Base-by-base conservation (phyloP, 1,284 basidiomycete species). In the Cystobasidium pallidum region DNA sequence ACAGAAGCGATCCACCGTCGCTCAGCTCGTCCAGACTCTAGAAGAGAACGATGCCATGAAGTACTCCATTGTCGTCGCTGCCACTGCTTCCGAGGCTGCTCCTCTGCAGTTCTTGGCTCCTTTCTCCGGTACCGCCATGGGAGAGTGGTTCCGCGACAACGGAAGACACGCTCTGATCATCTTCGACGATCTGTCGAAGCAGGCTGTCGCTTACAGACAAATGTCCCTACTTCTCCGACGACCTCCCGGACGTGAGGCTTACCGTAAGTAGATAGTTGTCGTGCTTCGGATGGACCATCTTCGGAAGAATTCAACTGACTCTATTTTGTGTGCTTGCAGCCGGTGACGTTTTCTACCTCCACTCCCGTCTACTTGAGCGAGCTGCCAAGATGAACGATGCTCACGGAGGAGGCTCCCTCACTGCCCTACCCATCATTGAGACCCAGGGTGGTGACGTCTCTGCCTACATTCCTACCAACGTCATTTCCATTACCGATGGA, bases 141-240 rank as follows among this genome's bases (percentile, higher is more conserved):
- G 95, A 83, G 95, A 99, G 86, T 99, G 95, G 95, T 99, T 99
- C 95, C 93, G 95, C 86, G 95, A 99, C 86, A 98, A 99, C 83
- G 94, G 93, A 86, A 95, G 79, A 81, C 86, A 86, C 85, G 86
- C 95, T 79, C 88, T 98, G 81, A 98, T 99, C 85, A 91, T 99
- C 86, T 99, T 96, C 85, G 95, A 99, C 82, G 95, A 99, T 84
- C 86, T 99, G 84, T 99, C 95, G 80, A 99, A 99, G 87, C 95
- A 99, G 86, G 95, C 95, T 80, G 95, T 99, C 76, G 95, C 95
- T 79, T 99, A 99, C 88, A 94, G 95, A 88, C 95, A 99, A 84
- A 99, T 99, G 95, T 99, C 95, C 75, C 88, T 99, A 77, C 88
- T 99, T 62, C 93, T 99, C 80, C 94, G 95, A 90, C 95, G 95